A percentile compares a stretch with the other conserved stretches of the same genome.
Conservation (phyloP, 2,329 filamentous ascomycete genomes). For the Sarocladiaceae sp. region DNA sequence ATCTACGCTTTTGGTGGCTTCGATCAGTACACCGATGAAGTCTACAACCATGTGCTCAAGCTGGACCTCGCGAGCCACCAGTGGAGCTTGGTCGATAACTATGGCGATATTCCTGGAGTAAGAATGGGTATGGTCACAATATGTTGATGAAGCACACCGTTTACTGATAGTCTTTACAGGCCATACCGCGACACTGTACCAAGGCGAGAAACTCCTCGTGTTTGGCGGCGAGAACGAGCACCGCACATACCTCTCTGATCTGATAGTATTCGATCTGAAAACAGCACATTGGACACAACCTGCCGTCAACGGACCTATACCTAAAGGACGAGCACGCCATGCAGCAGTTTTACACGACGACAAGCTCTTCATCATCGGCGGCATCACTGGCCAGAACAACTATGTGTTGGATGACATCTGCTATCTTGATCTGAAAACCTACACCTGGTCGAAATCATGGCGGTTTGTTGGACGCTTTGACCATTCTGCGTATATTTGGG, state of each 20-base stretch:
- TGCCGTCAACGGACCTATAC: slow-evolving; percentile 76
- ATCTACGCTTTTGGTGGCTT: slow-evolving; percentile 99
- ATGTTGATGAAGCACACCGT: background rate
- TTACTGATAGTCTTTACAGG: slow-evolving; percentile 44
- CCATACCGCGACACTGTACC: slow-evolving; percentile 90
- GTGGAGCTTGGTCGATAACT: slow-evolving; percentile 97
- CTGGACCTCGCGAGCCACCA: slow-evolving; percentile 83
- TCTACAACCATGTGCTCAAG: slow-evolving; percentile 95
- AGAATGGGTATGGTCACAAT: slow-evolving; percentile 72
- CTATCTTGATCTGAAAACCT: slow-evolving; percentile 94
- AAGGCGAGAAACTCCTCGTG: slow-evolving; percentile 91
- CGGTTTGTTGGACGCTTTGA: slow-evolving; percentile 93
- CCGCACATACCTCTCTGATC: slow-evolving; percentile 87
- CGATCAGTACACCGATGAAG: slow-evolving; percentile 97
- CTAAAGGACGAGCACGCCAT: slow-evolving; percentile 87
- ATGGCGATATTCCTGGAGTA: slow-evolving; percentile 94
- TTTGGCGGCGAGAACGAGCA: slow-evolving; percentile 99
- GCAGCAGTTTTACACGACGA: slow-evolving; percentile 93
- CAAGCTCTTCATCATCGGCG: slow-evolving; percentile 91
- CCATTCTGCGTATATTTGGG: slow-evolving; percentile 90
- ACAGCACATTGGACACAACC: slow-evolving; percentile 95
- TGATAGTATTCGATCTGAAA: slow-evolving; percentile 93
- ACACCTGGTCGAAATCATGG: slow-evolving; percentile 96
- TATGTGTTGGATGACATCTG: slow-evolving; percentile 93
- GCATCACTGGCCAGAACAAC: slow-evolving; percentile 90